Evolutionary conservation across 148 eudicot genomes (phyloP), one percentile per base, ranked within the genome.

Genomic region (Dianthus caryophyllus): DNA sequence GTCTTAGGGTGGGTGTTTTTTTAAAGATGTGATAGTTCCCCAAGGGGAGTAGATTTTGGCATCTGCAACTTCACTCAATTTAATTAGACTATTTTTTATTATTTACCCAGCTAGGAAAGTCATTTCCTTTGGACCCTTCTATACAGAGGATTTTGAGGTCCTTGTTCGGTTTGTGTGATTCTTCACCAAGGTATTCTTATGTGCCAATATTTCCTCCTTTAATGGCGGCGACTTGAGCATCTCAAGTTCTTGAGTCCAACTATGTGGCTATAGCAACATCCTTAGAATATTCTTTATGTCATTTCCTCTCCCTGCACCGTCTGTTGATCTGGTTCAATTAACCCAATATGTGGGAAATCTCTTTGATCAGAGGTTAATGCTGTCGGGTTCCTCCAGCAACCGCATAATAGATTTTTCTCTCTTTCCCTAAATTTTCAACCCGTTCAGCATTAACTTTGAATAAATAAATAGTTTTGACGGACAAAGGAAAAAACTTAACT

Each of bases 21-120:
- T 50, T 12, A 25, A 0, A 68, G 71, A 5, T 1, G 18, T 41
- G 18, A 29, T 10, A 55, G 38, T 31, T 56, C 14, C 8, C 71
- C 63, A 56, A 68, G 56, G 38, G 61, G 71, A 63, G 71, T 5
- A 68, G 64, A 56, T 11, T 24, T 15, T 16, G 27, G 20, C 71
- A 33, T 56, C 56, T n/a, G 14, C 41, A 10, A 55, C 71, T 55
- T n/a, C 71, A 63, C 14, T 57, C 64, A n/a, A 69, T 57, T 22
- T 41, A 53, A 24, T 26, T 24, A 57, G 14, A 0, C 21, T 26
- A 13, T 27, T 14, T 69, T 1, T 56, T 65, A 15, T 1, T 47
- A 21, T n/a, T 69, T 69, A 65, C 64, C 65, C 54, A 69, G 26
- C 64, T 56, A 0, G 72, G 72, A 46, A 69, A 58, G 20, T 58